Evolutionary conservation across 164 flowering plant species (phyloP), one percentile per base, ranked within the genome.

Genomic region (Stephania japonica): DNA sequence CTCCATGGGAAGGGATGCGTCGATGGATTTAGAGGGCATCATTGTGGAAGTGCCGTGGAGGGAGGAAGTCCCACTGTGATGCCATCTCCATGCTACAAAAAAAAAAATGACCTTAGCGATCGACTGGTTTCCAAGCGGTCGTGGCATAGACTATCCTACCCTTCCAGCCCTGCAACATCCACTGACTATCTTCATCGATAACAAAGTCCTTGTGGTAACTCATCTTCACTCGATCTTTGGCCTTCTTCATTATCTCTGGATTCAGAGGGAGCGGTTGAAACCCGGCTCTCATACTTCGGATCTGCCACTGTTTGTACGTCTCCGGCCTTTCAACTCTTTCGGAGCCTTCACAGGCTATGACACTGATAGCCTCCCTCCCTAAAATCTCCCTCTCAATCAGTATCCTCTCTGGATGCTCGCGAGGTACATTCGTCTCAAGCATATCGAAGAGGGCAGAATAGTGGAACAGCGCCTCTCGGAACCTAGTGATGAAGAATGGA

Each of bases 281-380:
- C 41, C 97, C 95, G 43, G 92, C 90, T 77, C 97, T 84, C 72
- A 81, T 24, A 27, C 65, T 81, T 10, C 93, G 82, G 12, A 86
- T 77, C 70, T 88, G 93, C 93, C 95, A 92, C 75, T 92, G 95
- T 77, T 89, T 92, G 82, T 88, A 92, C 23, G 92, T 87, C 78
- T 92, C 95, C n/a, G 97, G 97, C 81, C 95, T 85, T 83, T 89
- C 97, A 61, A 89, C 87, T 83, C 93, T 83, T 80, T 92, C 97
- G 78, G 85, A 83, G 7, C 93, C 95, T 75, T 92, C 97, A 75
- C 97, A 92, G 61, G 95, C 89, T 68, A 92, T 83, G 65, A 87
- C 87, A 82, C 89, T 92, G 77, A 90, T 66, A 27, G 86, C 89
- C 74, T 90, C 97, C 77, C 81, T 76, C 42, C 91, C 92, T 72